Percentiles rank a stretch among this genome's conserved stretches.
Conservation (phyloP, 805 yeast genomes). For the Isabelozyma heimii region DNA sequence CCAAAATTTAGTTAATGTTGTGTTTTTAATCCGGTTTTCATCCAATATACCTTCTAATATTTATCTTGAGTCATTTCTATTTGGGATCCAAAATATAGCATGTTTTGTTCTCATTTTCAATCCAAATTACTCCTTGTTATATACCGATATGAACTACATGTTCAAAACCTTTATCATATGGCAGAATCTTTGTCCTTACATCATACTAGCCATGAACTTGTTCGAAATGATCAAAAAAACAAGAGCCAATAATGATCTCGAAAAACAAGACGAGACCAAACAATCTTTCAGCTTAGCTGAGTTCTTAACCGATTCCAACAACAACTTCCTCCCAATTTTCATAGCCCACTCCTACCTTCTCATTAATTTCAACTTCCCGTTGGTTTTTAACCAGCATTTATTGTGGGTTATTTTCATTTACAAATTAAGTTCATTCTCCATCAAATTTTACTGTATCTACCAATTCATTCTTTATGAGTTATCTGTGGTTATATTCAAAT, state of each 20-base stretch:
- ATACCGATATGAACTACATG: constrained; percentile 4
- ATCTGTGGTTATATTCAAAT: constrained; percentile 11
- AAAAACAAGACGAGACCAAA: not conserved
- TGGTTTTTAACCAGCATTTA: constrained; percentile 2
- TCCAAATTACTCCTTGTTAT: constrained; percentile 3
- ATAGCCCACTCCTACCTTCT: constrained; percentile 33
- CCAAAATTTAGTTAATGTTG: not conserved
- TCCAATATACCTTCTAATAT: not conserved
- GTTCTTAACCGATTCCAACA: constrained; percentile 25
- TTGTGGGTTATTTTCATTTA: constrained; percentile 10
- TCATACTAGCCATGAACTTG: constrained; percentile 11
- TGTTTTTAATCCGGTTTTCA: not conserved
- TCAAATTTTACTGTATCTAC: constrained; percentile 33
- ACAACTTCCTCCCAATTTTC: constrained; percentile 32
- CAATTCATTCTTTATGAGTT: constrained; percentile 31
- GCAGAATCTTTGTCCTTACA: constrained; percentile 19
- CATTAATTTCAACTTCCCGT: constrained; percentile 19
- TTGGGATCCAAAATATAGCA: not conserved
- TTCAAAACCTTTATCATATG: constrained; percentile 12
- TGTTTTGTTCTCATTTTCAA: not conserved
- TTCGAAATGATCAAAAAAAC: constrained; percentile 3
- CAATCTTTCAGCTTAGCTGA: not conserved
- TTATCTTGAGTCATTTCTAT: not conserved
- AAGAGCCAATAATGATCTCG: not conserved
- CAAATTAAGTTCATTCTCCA: constrained; percentile 17